These are phyloP conservation scores for Ophiosphaerella herpotricha DNA, from an alignment of 2,329 filamentous ascomycete species.

Conservation along the genomic window DNA sequence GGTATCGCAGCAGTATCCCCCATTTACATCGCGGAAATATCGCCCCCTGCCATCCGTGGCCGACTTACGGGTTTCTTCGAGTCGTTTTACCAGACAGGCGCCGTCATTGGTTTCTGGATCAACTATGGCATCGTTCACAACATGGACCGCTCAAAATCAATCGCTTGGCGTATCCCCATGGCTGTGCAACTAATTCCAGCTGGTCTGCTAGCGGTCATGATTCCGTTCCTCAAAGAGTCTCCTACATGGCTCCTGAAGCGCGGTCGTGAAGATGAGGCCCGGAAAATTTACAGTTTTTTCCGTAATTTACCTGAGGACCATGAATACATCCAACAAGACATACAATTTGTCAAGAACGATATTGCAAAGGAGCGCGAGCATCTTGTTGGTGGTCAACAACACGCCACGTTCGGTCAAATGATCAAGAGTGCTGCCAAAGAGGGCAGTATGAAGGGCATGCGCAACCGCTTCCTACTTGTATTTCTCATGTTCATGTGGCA, in stretches of 20 bases:
- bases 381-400: slow-evolving; percentile 29
- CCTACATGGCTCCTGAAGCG: slow-evolving; percentile 39
- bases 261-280: slow-evolving; percentile 45
- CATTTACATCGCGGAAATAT: slow-evolving; percentile 46
- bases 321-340: slow-evolving; percentile 47
- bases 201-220: slow-evolving; percentile 40
- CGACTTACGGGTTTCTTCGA: slow-evolving; percentile 70
- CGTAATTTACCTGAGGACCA: slow-evolving; percentile 52
- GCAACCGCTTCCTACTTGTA: slow-evolving; percentile 48
- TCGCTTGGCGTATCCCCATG: slow-evolving; percentile 68
- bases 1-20: slow-evolving; percentile 45
- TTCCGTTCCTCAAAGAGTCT: slow-evolving; percentile 40
- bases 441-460: slow-evolving; percentile 42
- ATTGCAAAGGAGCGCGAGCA: slow-evolving; percentile 38
- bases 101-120: slow-evolving; percentile 52
- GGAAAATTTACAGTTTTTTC: slow-evolving; percentile 48
- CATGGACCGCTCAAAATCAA: slow-evolving; percentile 51
- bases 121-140: slow-evolving; percentile 48
- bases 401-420: slow-evolving; percentile 32
- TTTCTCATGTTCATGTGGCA: slow-evolving; percentile 50
- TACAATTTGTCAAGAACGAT: slow-evolving; percentile 36
- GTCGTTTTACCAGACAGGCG: slow-evolving; percentile 66
- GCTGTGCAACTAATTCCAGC: slow-evolving; percentile 52
- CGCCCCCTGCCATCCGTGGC: slow-evolving; percentile 67
- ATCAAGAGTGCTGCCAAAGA: slow-evolving; percentile 40